Evolutionary conservation across 1,284 basidiomycete species (phyloP), one percentile per base, ranked within the genome.

Genomic region (Thelephora terrestris): DNA sequence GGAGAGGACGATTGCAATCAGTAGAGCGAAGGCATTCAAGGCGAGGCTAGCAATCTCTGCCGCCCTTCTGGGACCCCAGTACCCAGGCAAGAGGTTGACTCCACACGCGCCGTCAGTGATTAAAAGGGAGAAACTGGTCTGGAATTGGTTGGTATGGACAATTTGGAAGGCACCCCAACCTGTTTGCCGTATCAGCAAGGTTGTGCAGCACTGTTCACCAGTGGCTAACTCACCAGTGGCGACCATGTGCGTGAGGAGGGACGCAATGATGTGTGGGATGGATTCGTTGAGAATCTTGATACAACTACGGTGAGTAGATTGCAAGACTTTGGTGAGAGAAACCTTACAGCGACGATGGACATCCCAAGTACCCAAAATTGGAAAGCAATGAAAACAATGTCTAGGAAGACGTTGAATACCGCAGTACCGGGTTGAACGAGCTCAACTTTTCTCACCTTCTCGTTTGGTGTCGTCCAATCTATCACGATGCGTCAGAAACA

Each of bases 351-450:
- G 42, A 86, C 81, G 36, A 84, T 55, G 4, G 85, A 87, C 79
- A 89, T 84, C 34, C 81, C 84, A 20, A 89, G 66, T 1, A 87
- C 77, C 86, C 86, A 89, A 49, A 85, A 66, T 55, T 88, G 84
- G 67, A 88, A 90, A 9, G 73, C 71, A 45, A 88, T 79, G 61
- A 88, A 87, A 14, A 81, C 73, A 51, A 85, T 65, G 29, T 32
- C 29, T 32, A 32, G 29, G 29, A 32, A 14, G 29, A 3, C 3
- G 29, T 6, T 32, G 12, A 32, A 32, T 32, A 32, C 14, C 14
- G 29, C 7, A 3, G 29, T 12, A 14, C 7, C 29, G 3, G 29
- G 12, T 32, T 12, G 14, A 12, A 32, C 29, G 29, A 9, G 29
- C 29, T 14, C 29, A 32, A 14, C 14, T 32, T 10, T 32, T 32